Percentiles rank a stretch among this genome's conserved stretches.
Conservation (phyloP, 1,139 yeast genomes). For the Diutina ranongensis region DNA sequence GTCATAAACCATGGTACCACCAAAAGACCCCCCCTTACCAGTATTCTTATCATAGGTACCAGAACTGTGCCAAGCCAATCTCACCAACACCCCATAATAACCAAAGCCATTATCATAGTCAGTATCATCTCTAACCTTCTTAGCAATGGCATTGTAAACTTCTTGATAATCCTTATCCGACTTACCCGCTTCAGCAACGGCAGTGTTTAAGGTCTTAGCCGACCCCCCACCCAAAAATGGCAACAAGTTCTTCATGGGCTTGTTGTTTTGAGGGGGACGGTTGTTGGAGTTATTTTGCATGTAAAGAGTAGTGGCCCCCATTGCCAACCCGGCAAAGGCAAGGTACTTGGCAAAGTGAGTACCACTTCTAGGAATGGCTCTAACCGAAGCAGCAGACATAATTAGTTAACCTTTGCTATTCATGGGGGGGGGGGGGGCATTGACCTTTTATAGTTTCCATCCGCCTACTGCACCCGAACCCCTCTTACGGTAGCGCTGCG, state of each 20-base stretch:
- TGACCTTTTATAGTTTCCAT: not conserved
- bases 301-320: not conserved
- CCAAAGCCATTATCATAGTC: slow-evolving; percentile 68
- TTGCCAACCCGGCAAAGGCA: not conserved
- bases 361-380: not conserved
- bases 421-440: not conserved
- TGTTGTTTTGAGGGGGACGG: not conserved
- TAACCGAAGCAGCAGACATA: slow-evolving; percentile 5
- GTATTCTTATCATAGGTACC: slow-evolving; percentile 56
- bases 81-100: slow-evolving; percentile 46
- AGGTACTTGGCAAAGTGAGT: not conserved
- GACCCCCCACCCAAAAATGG: slow-evolving; percentile 3
- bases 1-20: slow-evolving; percentile 69
- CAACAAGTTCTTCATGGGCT: slow-evolving; percentile 5
- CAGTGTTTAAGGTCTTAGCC: not conserved
- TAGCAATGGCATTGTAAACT: slow-evolving; percentile 72
- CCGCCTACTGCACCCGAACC: not conserved
- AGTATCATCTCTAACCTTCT: slow-evolving; percentile 61
- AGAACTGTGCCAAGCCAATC: slow-evolving; percentile 69
- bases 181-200: not conserved
- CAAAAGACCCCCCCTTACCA: slow-evolving; percentile 66
- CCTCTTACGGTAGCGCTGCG: not conserved
- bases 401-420: too few relatives aligned
- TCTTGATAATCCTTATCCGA: slow-evolving; percentile 50
- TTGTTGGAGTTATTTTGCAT: not conserved